These are phyloP conservation scores for Aspergillus melleus DNA, from an alignment of 2,329 filamentous ascomycete genomes.

Conservation along the genomic window DNA sequence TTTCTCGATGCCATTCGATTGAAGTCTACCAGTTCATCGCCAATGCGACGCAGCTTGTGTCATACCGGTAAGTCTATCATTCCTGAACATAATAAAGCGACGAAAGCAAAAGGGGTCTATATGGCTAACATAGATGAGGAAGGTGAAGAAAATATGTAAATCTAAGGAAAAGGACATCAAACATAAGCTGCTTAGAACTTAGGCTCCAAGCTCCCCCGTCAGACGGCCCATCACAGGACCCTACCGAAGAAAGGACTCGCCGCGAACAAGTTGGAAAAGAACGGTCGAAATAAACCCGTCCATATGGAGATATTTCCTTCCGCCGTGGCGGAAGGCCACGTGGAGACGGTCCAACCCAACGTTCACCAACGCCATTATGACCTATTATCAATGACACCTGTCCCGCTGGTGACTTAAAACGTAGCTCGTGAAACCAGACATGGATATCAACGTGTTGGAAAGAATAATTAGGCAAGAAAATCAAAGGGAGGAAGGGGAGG, in stretches of 20 bases:
- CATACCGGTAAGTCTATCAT: conserved; percentile 3
- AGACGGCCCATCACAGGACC: neutral
- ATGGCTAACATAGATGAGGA: neutral
- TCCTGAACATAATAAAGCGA: neutral
- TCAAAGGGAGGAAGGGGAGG: neutral
- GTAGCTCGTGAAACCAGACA: conserved; percentile 18
- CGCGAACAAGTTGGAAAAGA: neutral
- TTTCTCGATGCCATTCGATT: neutral
- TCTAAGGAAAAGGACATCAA: conserved; percentile 1
- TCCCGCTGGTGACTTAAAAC: conserved; percentile 15
- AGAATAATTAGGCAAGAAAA: conserved; percentile 1
- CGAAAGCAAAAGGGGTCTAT: neutral
- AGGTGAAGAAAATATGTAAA: neutral
- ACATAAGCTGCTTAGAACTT: neutral
- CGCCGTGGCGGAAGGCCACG: neutral
- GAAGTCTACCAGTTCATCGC: neutral
- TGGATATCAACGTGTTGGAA: conserved; percentile 15
- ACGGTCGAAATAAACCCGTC: neutral
- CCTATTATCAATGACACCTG: conserved; percentile 13
- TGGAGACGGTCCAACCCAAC: neutral
- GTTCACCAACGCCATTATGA: conserved; percentile 7
- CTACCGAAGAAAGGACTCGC: neutral
- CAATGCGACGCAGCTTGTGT: neutral
- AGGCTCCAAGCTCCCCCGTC: neutral
- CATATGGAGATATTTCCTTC: neutral